Evolutionary conservation across 2,329 filamentous ascomycete species (phyloP), one percentile per base, ranked within the genome.

Genomic region (Fusarium sp.): DNA sequence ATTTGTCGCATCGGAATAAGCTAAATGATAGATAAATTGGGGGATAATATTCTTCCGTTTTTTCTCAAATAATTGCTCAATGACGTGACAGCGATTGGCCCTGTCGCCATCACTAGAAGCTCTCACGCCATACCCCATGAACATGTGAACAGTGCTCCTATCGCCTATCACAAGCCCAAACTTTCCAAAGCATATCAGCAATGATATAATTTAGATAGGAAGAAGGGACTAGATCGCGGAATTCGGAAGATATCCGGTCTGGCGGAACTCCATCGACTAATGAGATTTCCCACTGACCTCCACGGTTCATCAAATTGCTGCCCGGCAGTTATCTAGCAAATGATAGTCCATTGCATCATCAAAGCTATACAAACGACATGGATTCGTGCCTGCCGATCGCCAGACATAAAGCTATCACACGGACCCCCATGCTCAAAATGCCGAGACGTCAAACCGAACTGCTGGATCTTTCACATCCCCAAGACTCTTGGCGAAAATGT

Each of bases 291-390:
- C 11, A 6, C 18, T 57, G 9, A 28, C 16, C 19, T 40, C 23
- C 47, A 35, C 37, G 35, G 15, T 33, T 19, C 19, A 15, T 56
- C 28, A 21, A 19, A 33, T 43, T 19, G 58, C 21, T 42, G n/a
- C 10, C 32, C 58, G 58, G 58, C 35, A 60, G 37, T 42, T 60
- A 30, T 35, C 37, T n/a, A 42, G 18, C 19, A 35, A 35, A 15
- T 42, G 19, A 33, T 60, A 60, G 47, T 4, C 18, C 47, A 60
- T 60, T 60, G 47, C 37, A 60, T n/a, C 58, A 60, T 60, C 37
- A 60, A 40, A 42, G 47, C 58, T 60, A 60, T 60, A 60, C 47
- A 60, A 35, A 42, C 58, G 58, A 57, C 47, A 60, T 56, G 21
- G n/a, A 28, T n/a, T 60, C 15, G 47, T 60, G 7, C 54, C 40